phyloP scores from a whole-genome alignment of 441 rosid species.

The Metrosideros polymorpha region DNA sequence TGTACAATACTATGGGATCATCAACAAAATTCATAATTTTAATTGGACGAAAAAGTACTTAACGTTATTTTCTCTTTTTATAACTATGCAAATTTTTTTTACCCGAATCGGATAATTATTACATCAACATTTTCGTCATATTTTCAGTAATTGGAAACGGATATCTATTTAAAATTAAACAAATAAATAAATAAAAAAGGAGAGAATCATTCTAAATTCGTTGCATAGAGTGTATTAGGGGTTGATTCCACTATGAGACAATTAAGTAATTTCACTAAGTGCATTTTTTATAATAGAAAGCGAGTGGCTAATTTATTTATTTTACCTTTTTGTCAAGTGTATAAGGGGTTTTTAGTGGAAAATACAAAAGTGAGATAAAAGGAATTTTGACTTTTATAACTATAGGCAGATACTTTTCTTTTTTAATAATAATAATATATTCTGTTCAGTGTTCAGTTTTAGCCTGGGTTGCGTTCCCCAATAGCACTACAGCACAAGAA shows the following conservation, averaged over 20 bases:
- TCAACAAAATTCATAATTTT: neutral
- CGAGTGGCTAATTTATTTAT: neutral
- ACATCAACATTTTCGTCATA: neutral
- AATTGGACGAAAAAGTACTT: neutral
- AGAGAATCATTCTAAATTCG: neutral
- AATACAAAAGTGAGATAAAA: neutral
- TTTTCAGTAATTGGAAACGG: neutral
- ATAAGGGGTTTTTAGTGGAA: neutral
- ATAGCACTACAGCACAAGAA: neutral
- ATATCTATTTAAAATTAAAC: neutral
- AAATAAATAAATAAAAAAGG: neutral
- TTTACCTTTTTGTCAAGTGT: neutral
- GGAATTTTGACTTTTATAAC: neutral
- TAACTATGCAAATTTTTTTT: neutral
- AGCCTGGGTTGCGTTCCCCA: neutral
- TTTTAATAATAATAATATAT: neutral
- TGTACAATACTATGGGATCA: neutral
- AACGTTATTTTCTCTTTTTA: neutral
- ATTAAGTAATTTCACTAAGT: neutral
- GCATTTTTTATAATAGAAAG: neutral
- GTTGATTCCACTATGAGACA: neutral
- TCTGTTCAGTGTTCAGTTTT: neutral
- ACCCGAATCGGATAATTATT: neutral
- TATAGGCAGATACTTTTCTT: neutral
- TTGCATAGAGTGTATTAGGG: neutral